Evolutionary conservation across 306 rosid species (phyloP).

Genomic region (Dicorynia guianensis): DNA sequence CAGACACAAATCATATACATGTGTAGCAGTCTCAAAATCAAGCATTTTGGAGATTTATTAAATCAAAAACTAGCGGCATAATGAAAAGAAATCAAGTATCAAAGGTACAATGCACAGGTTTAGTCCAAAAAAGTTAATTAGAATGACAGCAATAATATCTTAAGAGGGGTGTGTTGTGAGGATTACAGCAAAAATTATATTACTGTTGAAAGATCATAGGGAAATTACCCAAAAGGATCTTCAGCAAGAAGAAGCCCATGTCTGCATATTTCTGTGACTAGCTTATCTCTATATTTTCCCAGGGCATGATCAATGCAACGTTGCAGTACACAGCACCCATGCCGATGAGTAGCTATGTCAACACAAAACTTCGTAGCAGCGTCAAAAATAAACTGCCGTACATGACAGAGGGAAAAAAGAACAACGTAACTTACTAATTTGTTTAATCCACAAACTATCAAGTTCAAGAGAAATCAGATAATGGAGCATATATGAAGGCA

Average conservation of each 20-base stretch:
- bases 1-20: no score
- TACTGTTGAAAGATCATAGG: background rate
- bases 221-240: conserved; percentile 75
- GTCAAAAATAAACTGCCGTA: conserved; percentile 65
- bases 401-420: conserved; percentile 25
- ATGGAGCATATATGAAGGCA: background rate
- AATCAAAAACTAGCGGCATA: background rate
- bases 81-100: background rate
- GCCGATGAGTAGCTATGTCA: conserved; percentile 75
- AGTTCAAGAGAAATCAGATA: conserved; percentile 11
- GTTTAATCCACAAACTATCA: conserved; percentile 1
- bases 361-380: conserved; percentile 65
- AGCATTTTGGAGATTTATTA: background rate
- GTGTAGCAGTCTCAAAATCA: background rate
- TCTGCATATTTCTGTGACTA: conserved; percentile 62
- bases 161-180: background rate
- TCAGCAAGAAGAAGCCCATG: conserved; percentile 70
- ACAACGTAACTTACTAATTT: conserved; percentile 13
- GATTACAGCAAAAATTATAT: background rate
- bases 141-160: background rate
- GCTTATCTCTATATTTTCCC: conserved; percentile 55
- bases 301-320: conserved; percentile 63
- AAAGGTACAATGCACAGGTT: background rate
- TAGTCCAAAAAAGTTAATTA: no score
- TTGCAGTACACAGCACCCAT: conserved; percentile 86